A percentile compares a stretch with the other conserved stretches of the same genome.
Evolutionary conservation across 192 early-diverging fungal genomes (phyloP).

Genomic region (Backusella circina): DNA sequence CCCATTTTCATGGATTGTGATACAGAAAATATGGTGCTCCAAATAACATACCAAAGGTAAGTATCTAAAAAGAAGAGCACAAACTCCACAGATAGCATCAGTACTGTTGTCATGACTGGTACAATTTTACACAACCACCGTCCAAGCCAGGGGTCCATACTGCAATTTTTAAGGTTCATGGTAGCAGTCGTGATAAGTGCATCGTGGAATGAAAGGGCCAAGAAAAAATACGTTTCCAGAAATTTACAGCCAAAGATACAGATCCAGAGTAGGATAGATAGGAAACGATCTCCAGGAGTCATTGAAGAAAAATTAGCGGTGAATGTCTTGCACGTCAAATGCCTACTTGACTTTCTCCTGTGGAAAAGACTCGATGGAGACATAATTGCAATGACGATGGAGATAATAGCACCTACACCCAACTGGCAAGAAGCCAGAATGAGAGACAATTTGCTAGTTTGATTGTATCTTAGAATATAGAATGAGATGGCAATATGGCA

Average conservation of each 20-base stretch:
- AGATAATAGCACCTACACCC: slow-evolving; percentile 54
- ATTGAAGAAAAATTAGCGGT: slow-evolving; percentile 62
- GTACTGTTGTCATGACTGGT: slow-evolving; percentile 49
- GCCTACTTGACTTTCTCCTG: background rate
- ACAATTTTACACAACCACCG: slow-evolving; percentile 49
- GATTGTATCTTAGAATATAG: slow-evolving; percentile 27
- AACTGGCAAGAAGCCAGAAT: slow-evolving; percentile 58
- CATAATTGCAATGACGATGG: slow-evolving; percentile 51
- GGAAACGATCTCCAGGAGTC: slow-evolving; percentile 45
- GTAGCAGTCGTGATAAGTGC: slow-evolving; percentile 38
- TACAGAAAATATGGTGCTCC: slow-evolving; percentile 68
- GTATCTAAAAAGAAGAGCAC: slow-evolving; percentile 71
- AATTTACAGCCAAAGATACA: slow-evolving; percentile 66
- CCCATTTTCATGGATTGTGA: slow-evolving; percentile 59
- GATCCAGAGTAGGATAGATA: slow-evolving; percentile 59
- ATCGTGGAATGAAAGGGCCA: slow-evolving; percentile 64
- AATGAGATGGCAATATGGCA: slow-evolving; percentile 49
- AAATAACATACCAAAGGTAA: slow-evolving; percentile 73
- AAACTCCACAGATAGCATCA: slow-evolving; percentile 60
- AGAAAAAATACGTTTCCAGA: slow-evolving; percentile 67
- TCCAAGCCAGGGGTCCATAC: slow-evolving; percentile 40
- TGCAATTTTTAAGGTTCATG: slow-evolving; percentile 34
- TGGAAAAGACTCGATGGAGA: slow-evolving; percentile 52
- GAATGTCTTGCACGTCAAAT: slow-evolving; percentile 44
- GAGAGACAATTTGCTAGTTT: slow-evolving; percentile 33